These are phyloP conservation scores for Graphilbum ipis-grandicollis DNA, from an alignment of 2,329 filamentous ascomycete genomes.

Conservation along the genomic window DNA sequence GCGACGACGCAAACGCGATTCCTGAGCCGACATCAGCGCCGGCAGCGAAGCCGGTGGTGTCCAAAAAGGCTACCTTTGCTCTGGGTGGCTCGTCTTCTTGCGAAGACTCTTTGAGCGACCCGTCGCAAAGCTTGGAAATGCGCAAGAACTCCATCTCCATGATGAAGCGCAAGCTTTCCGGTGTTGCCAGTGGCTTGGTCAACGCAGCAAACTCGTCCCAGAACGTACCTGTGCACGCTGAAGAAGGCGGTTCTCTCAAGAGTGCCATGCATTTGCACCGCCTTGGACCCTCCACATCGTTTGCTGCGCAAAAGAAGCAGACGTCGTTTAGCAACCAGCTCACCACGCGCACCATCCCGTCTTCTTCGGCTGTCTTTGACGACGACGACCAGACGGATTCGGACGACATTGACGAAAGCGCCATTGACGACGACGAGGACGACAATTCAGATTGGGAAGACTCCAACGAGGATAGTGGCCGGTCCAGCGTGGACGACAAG, in stretches of 20 bases:
- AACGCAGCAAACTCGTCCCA: not conserved
- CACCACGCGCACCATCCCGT: slow-evolving; percentile 45
- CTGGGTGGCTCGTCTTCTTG: slow-evolving; percentile 70
- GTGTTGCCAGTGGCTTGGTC: not conserved
- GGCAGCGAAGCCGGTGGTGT: slow-evolving; percentile 48
- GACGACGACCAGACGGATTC: slow-evolving; percentile 43
- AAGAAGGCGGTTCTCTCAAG: slow-evolving; percentile 62
- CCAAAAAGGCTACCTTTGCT: slow-evolving; percentile 50
- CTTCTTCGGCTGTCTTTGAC: slow-evolving; percentile 23
- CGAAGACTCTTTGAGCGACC: slow-evolving; percentile 53
- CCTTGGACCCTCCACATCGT: slow-evolving; percentile 19
- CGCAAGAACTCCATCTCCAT: slow-evolving; percentile 17
- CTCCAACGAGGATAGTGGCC: slow-evolving; percentile 65
- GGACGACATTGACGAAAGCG: slow-evolving; percentile 64
- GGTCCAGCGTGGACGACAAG: slow-evolving; percentile 66
- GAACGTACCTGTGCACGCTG: slow-evolving; percentile 30
- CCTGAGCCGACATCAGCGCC: slow-evolving; percentile 41
- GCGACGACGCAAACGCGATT: slow-evolving; percentile 23
- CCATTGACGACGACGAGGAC: slow-evolving; percentile 64
- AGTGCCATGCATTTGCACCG: slow-evolving; percentile 29
- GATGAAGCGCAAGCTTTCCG: slow-evolving; percentile 12
- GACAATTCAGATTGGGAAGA: slow-evolving; percentile 46
- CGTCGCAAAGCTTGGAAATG: slow-evolving; percentile 29
- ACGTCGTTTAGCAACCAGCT: slow-evolving; percentile 70
- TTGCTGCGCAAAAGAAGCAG: slow-evolving; percentile 47